Base-by-base conservation (phyloP, 805 yeast species). In the Ogataea siamensis region DNA sequence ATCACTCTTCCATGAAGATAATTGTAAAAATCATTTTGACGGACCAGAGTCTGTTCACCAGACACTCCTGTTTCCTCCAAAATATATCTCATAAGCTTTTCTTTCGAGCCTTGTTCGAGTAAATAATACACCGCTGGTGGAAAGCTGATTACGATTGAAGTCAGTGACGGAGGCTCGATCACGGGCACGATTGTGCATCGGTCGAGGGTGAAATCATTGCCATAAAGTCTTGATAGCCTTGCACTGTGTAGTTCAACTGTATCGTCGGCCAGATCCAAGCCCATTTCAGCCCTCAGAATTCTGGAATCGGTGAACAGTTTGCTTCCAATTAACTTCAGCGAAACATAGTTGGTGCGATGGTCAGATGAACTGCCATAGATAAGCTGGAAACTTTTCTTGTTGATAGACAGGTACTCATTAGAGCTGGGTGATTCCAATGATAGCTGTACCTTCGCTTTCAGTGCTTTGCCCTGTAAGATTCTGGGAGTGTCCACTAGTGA, bases 1-100 rank as follows among this genome's bases (percentile, higher is more conserved):
- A 74, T 49, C 3, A 86, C 70, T 5, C 53, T 51, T 14, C 83
- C 83, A 45, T 71, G 70, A 13, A 76, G 50, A 4, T 55, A 57
- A 13, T 74, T 58, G 2, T 74, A 58, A 6, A 49, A 34, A 43
- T 72, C 76, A 16, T 71, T 74, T 31, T 66, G 71, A 67, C 60
- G 16, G 64, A 60, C 10, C 67, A 59, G 28, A 4, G 54, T 30
- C 5, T 34, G 29, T 12, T 46, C 44, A 2, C 21, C 5, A 10
- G 37, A 55, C 51, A 66, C 50, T 19, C 53, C 53, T 17, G 62
- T 34, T 42, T 62, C 66, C 2, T 57, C 49, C 31, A 67, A 64
- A 6, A 75, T 53, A 3, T 64, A 43, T 7, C 50, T 51, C 18
- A 55, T 49, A 2, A 71, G 51, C 28, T 63, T 57, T 11, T 53